A percentile compares a stretch with the other conserved stretches of the same genome.
phyloP scores from a whole-genome alignment of 2,329 filamentous ascomycete species.

The Pseudogymnoascus sp. region DNA sequence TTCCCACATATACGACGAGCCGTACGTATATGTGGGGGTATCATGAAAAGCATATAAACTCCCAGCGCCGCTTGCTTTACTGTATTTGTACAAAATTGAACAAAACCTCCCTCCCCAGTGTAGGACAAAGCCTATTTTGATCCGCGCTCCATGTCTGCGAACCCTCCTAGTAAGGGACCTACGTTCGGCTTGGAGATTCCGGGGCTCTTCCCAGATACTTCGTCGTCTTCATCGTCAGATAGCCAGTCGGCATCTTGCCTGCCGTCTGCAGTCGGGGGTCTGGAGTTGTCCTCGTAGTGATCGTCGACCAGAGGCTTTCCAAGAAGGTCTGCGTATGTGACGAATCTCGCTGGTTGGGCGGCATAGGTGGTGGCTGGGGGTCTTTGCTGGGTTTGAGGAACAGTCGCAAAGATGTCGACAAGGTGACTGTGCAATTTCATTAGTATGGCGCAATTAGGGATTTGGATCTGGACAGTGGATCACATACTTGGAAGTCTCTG shows the following conservation, averaged over 20 bases:
- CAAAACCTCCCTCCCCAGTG: slow-evolving; percentile 1
- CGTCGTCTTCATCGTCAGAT: slow-evolving; percentile 27
- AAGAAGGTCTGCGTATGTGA: slow-evolving; percentile 53
- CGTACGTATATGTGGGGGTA: not conserved
- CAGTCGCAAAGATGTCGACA: slow-evolving; percentile 60
- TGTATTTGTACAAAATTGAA: not conserved
- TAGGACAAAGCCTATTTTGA: slow-evolving; percentile 21
- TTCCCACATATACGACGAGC: not conserved
- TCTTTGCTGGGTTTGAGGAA: slow-evolving; percentile 39
- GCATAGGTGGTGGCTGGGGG: slow-evolving; percentile 34
- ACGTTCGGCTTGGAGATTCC: slow-evolving; percentile 26
- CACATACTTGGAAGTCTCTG: slow-evolving; percentile 54
- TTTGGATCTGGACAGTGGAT: slow-evolving; percentile 12
- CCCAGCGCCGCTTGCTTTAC: not conserved
- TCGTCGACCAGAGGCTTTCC: slow-evolving; percentile 47
- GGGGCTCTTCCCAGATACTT: slow-evolving; percentile 21
- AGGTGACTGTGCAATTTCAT: slow-evolving; percentile 45
- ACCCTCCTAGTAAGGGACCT: slow-evolving; percentile 27
- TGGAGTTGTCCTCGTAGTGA: slow-evolving; percentile 21
- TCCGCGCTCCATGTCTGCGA: slow-evolving; percentile 26
- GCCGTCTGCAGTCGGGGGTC: slow-evolving; percentile 8
- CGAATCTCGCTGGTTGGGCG: slow-evolving; percentile 46
- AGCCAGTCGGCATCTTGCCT: slow-evolving; percentile 35
- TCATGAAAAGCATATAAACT: not conserved
- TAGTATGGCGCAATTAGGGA: not conserved